Evolutionary conservation across 306 rosid genomes (phyloP).

Genomic region (Rubus parviflorus): DNA sequence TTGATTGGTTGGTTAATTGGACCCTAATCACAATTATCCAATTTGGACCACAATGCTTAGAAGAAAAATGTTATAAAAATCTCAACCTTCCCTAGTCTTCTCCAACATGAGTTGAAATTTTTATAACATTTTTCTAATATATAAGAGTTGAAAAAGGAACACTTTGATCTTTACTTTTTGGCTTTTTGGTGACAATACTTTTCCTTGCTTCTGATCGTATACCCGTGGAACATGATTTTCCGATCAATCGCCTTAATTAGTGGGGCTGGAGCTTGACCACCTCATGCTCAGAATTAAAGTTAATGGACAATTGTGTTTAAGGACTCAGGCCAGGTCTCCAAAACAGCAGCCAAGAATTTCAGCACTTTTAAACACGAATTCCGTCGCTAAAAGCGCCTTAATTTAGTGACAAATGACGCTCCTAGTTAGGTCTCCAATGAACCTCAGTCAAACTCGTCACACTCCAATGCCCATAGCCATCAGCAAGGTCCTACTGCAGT

Average conservation of each 20-base stretch:
- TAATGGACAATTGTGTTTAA: background rate
- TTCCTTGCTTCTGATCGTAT: background rate
- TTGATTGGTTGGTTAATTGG: too few species aligned
- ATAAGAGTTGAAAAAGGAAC: background rate
- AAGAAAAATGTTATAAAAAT: background rate
- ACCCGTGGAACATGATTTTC: background rate
- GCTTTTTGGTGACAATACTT: background rate
- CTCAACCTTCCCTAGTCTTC: background rate
- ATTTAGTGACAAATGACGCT: background rate
- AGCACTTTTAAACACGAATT: background rate
- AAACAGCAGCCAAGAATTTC: background rate
- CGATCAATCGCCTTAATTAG: conserved; percentile 16
- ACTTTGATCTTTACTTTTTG: background rate
- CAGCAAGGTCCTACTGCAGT: background rate
- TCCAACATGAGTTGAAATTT: background rate
- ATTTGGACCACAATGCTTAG: background rate
- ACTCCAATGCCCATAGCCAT: background rate
- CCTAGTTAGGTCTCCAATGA: background rate
- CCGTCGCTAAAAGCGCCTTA: conserved; percentile 5
- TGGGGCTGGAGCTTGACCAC: background rate
- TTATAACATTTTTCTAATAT: too few species aligned
- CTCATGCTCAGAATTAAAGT: background rate
- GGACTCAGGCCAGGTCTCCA: conserved; percentile 2
- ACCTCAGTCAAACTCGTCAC: background rate
- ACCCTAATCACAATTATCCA: background rate